A percentile compares a stretch with the other conserved stretches of the same genome.
Conservation (phyloP, 352 stramenopile species). For the Globisporangium uncinulatum region DNA sequence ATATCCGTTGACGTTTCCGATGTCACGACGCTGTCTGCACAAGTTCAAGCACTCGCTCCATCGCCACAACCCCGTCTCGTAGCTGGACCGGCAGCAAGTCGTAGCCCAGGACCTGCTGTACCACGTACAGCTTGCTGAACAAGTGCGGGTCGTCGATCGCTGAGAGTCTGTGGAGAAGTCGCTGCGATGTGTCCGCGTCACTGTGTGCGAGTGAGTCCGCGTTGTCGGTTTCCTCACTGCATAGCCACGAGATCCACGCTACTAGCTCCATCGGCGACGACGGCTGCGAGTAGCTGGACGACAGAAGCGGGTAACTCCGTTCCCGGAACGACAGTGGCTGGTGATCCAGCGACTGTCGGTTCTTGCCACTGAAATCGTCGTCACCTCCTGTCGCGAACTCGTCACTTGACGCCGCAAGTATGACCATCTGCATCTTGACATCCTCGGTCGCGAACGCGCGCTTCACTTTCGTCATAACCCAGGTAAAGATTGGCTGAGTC, state of each 20-base stretch:
- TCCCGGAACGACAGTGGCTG: constrained; percentile 11
- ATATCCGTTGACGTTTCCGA: too few relatives aligned
- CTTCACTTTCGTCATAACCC: constrained; percentile 33
- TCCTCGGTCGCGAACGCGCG: constrained; percentile 26
- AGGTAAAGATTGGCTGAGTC: constrained; percentile 34
- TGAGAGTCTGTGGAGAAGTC: background rate
- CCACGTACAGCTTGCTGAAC: constrained; percentile 23
- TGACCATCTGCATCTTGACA: background rate
- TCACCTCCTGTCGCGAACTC: background rate
- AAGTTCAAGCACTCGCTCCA: constrained; percentile 18
- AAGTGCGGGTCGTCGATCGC: constrained; percentile 13
- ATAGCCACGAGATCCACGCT: background rate
- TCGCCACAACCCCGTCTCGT: constrained; percentile 18
- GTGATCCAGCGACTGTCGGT: constrained; percentile 8
- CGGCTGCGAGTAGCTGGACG: background rate
- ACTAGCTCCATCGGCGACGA: constrained; percentile 15
- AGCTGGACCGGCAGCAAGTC: constrained; percentile 13
- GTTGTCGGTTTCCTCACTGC: background rate
- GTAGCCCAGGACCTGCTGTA: constrained; percentile 32
- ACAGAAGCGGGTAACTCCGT: constrained; percentile 7
- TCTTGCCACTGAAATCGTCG: background rate
- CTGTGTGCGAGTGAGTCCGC: background rate
- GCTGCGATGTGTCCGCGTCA: background rate
- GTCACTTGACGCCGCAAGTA: background rate
- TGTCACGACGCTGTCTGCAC: too few relatives aligned